Base-by-base conservation (phyloP, 2,329 filamentous ascomycete species). In the Rutstroemia sp. region DNA sequence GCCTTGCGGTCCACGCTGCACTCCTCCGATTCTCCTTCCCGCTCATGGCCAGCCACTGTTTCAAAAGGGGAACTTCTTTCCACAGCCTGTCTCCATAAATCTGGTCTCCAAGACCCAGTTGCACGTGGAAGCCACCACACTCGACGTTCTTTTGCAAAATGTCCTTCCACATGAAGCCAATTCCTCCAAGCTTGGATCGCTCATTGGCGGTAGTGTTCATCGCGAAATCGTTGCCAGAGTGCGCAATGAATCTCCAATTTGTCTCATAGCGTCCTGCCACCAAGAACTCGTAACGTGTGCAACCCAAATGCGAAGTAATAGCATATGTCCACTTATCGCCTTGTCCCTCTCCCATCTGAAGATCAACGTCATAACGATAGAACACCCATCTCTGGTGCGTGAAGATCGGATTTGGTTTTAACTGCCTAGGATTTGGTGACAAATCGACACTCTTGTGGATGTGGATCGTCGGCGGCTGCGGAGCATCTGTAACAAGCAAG, bases 81-180 rank as follows among this genome's bases (percentile, higher is more conserved):
- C 94, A 99, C 62, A 99, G 74, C 36, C 94, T 79, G 71, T 99
- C 94, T 1, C 90, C 94, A 68, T 95, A 97, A 52, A 99, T 95
- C 70, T 99, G 94, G 58, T 94, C 89, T 55, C 94, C 94, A 4
- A 96, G 75, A 14, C 92, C 94, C 7, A 99, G 78, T 68, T 99
- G 94, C 6, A 89, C 86, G 67, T 99, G 94, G 71, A 97, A 99
- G 1, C 94, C 94, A 55, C 92, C 91, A 64, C 92, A 96, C 65
- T 99, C 94, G 27, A 92, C 84, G 66, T 99, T 95, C 78, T 96
- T 96, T 73, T 96, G 91, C 68, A 99, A 79, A 27, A 99, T 92
- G 66, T 99, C 94, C 68, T 96, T 97, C 94, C 94, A 99, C 92
- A 99, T 95, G 68, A 94, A 89, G 0, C 92, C 89, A 1, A 95